These are phyloP conservation scores for Camellia japonica DNA, from an alignment of 148 eudicot species.

Conservation along the genomic window DNA sequence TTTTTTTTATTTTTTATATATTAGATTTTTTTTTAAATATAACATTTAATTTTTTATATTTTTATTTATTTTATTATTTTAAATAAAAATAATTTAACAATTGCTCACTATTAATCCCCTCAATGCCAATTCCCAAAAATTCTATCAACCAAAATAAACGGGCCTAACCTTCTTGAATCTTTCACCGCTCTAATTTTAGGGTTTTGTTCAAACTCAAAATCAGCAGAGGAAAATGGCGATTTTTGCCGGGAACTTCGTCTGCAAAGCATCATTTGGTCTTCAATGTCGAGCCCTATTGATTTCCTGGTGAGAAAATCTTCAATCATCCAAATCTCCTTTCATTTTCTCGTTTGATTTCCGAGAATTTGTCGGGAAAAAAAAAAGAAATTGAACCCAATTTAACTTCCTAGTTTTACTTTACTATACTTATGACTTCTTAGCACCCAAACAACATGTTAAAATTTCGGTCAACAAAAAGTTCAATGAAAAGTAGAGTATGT, in stretches of 20 bases:
- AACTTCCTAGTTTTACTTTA: neutral
- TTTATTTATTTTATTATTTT: no score
- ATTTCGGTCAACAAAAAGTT: no score
- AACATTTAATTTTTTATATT: no score
- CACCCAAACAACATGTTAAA: neutral
- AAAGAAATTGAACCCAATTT: neutral
- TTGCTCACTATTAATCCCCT: no score
- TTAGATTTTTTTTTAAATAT: no score
- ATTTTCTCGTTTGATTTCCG: neutral
- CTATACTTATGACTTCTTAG: neutral
- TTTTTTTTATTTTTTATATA: no score
- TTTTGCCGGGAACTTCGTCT: conserved; percentile 24
- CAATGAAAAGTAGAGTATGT: no score
- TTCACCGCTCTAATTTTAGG: neutral
- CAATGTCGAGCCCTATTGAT: conserved; percentile 24
- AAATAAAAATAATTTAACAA: no score
- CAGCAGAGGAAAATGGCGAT: conserved; percentile 8
- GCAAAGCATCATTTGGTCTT: conserved; percentile 18
- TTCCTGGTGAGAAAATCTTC: conserved; percentile 27
- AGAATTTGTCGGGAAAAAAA: neutral
- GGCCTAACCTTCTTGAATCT: neutral
- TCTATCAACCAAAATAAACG: no score
- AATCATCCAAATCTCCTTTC: neutral
- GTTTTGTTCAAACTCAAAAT: neutral
- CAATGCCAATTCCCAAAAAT: no score